Percentiles rank a stretch among this genome's conserved stretches.
phyloP scores from a whole-genome alignment of 2,329 filamentous ascomycete species.

The Cercospora brassicicola region DNA sequence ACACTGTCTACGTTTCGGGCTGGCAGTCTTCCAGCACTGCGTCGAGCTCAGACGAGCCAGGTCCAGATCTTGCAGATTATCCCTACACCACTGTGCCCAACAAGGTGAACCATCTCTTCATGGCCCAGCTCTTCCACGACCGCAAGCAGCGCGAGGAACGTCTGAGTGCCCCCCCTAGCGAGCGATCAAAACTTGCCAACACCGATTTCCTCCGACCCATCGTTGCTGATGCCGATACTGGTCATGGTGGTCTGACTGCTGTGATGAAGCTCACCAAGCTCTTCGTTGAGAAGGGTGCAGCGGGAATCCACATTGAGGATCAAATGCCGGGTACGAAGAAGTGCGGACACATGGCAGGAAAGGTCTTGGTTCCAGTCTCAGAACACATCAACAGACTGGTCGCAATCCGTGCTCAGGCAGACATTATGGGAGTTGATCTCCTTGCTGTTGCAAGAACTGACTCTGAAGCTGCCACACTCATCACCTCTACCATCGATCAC shows the following conservation, averaged over 20 bases:
- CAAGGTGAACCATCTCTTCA: slow-evolving; percentile 96
- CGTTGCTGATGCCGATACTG: slow-evolving; percentile 94
- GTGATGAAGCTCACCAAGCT: slow-evolving; percentile 99
- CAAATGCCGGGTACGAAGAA: slow-evolving; percentile 98
- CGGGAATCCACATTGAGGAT: slow-evolving; percentile 98
- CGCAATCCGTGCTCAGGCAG: slow-evolving; percentile 93
- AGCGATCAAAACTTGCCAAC: slow-evolving; percentile 73
- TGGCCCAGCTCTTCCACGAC: slow-evolving; percentile 99
- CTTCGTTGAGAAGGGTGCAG: slow-evolving; percentile 93
- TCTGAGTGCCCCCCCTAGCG: slow-evolving; percentile 68
- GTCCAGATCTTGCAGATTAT: slow-evolving; percentile 96
- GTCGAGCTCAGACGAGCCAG: slow-evolving; percentile 90
- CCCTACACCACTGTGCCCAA: slow-evolving; percentile 92
- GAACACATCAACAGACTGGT: slow-evolving; percentile 98
- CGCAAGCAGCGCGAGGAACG: slow-evolving; percentile 97
- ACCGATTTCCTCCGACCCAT: slow-evolving; percentile 94
- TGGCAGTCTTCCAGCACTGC: slow-evolving; percentile 99
- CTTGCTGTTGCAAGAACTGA: slow-evolving; percentile 91
- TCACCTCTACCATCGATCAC: slow-evolving; percentile 93
- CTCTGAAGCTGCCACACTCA: slow-evolving; percentile 94
- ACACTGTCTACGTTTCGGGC: slow-evolving; percentile 97
- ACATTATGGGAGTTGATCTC: slow-evolving; percentile 94
- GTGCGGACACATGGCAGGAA: slow-evolving; percentile 98
- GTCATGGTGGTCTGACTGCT: slow-evolving; percentile 94
- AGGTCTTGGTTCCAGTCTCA: slow-evolving; percentile 92